Base-by-base conservation (phyloP, 306 rosid genomes). In the Cyclanthera cordifolia region DNA sequence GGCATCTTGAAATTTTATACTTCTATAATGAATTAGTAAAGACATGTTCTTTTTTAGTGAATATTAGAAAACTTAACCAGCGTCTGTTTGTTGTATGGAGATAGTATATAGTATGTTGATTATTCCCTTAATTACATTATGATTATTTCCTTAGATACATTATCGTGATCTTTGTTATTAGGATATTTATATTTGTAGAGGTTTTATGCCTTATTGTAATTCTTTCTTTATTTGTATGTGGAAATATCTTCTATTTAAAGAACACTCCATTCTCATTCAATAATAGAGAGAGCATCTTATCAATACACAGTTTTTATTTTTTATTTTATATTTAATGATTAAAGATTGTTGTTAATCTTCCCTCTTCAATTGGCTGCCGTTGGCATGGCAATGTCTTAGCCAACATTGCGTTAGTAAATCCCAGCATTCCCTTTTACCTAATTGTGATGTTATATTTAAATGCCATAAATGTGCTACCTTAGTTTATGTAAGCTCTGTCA, bases 1-100 rank as follows among this genome's bases (percentile, higher is more conserved):
- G 52, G 70, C 52, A 43, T 64, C 70, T 41, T 43, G 34, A 64
- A 63, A 21, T 14, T 2, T 64, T 41, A 46, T 64, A 64, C 37
- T 20, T 43, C 11, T 64, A 64, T 19, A 43, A 43, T 21, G 53
- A 43, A 0, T 63, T 19, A 61, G 14, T 16, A 8, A 58, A 58
- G 23, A 30, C 2, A 61, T n/a, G n/a, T 5, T 61, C n/a, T n/a
- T n/a, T 12, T 11, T 39, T 19, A 32, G 14, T 61, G 30, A 61
- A 12, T 61, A 20, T 20, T 10, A 3, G 5, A 39, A 37, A 20
- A 39, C 11, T 14, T 37, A 39, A 10, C n/a, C 12, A 11, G 12
- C 12, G 2, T 61, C 11, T 32, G 24, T 59, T 57, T 57, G 21
- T 13, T 12, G 39, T 55, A 28, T 58, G 46, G 30, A 30, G 65